Evolutionary conservation across 2,329 filamentous ascomycete genomes (phyloP).

Genomic region (Aspergillus chevalieri): DNA sequence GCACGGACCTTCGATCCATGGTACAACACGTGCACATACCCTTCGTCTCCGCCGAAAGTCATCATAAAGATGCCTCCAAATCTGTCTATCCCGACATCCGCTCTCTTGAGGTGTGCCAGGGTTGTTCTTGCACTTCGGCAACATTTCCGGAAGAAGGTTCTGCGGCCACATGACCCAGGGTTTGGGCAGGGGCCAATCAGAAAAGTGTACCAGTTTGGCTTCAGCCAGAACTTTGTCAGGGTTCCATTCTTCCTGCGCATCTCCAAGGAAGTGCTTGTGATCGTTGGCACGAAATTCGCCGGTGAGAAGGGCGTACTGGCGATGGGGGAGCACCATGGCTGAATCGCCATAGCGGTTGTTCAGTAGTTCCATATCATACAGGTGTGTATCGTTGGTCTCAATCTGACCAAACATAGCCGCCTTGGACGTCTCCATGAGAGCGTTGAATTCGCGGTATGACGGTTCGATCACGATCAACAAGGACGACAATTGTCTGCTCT

Average conservation of each 20-base stretch:
- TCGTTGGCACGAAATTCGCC: conserved; percentile 55
- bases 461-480: conserved; percentile 59
- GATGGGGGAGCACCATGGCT: conserved; percentile 59
- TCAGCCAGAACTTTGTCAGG: conserved; percentile 51
- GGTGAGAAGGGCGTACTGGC: conserved; percentile 55
- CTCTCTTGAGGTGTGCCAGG: conserved; percentile 31
- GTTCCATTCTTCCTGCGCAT: conserved; percentile 52
- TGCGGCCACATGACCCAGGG: conserved; percentile 49
- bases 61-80: conserved; percentile 34
- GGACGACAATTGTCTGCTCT: conserved; percentile 51
- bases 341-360: conserved; percentile 56
- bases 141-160: conserved; percentile 23
- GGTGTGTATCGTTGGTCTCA: conserved; percentile 11
- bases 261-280: conserved; percentile 49
- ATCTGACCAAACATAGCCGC: conserved; percentile 24
- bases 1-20: not conserved
- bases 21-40: not conserved
- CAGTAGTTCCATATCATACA: conserved; percentile 62
- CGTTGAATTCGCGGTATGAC: conserved; percentile 42
- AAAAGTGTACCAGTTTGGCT: conserved; percentile 64
- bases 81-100: conserved; percentile 31
- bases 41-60: conserved; percentile 29
- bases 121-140: conserved; percentile 29
- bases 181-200: conserved; percentile 65
- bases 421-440: conserved; percentile 22